These are phyloP conservation scores for Lentithecium fluviatile DNA, from an alignment of 495 filamentous ascomycete species.

Conservation along the genomic window DNA sequence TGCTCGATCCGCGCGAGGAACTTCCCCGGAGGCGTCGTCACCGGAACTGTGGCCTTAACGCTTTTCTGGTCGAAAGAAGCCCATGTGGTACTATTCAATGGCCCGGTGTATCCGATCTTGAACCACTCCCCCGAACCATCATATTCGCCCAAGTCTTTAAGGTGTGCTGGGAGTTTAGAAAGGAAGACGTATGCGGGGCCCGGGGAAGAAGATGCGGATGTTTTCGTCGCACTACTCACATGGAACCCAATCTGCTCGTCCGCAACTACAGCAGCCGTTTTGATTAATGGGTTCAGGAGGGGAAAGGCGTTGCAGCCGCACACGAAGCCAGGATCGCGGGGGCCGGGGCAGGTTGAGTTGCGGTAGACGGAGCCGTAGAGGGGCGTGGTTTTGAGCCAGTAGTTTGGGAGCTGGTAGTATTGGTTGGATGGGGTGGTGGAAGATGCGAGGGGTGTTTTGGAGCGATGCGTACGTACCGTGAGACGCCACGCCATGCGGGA, in stretches of 20 bases:
- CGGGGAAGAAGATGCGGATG: constrained; percentile 5
- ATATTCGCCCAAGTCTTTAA: not conserved
- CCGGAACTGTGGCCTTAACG: constrained; percentile 3
- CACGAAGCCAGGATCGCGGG: not conserved
- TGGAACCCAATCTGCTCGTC: constrained; percentile 12
- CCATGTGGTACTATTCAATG: not conserved
- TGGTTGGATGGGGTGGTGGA: too few relatives aligned
- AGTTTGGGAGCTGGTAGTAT: too few relatives aligned
- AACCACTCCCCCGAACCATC: constrained; percentile 15
- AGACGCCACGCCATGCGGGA: too few relatives aligned
- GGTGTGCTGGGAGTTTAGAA: not conserved
- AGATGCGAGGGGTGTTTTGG: too few relatives aligned
- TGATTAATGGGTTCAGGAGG: not conserved
- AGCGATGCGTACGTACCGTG: too few relatives aligned
- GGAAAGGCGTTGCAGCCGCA: constrained; percentile 5
- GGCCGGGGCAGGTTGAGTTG: too few relatives aligned
- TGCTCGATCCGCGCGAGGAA: constrained; percentile 5
- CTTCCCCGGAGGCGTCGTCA: constrained; percentile 10
- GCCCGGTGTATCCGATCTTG: constrained; percentile 14
- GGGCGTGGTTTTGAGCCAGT: too few relatives aligned
- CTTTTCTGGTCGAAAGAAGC: not conserved
- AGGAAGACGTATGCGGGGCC: constrained; percentile 14
- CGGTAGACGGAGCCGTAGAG: too few relatives aligned
- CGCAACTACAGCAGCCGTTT: constrained; percentile 12
- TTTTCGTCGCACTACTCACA: not conserved